phyloP scores from a whole-genome alignment of 2,329 filamentous ascomycete species.

The Cryphonectria parasitica region DNA sequence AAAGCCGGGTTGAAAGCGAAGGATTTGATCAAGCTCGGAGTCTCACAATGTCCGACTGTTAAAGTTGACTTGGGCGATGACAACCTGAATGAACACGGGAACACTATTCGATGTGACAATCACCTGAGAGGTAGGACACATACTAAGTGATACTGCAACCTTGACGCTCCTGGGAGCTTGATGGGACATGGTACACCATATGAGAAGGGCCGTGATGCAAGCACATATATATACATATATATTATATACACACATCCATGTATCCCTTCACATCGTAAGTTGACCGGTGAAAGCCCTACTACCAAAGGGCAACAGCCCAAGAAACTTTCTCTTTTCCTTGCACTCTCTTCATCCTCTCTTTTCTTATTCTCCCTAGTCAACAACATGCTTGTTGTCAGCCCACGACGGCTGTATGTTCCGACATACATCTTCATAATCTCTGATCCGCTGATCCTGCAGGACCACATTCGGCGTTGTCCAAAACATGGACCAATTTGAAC shows the following conservation, averaged over 20 bases:
- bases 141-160: not conserved
- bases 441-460: conserved; percentile 57
- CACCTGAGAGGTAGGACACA: not conserved
- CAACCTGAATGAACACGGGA: not conserved
- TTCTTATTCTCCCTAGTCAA: conserved; percentile 50
- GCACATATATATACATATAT: too few relatives aligned
- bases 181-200: not conserved
- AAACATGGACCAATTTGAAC: conserved; percentile 97
- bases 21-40: not conserved
- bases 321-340: not conserved
- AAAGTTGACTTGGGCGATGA: not conserved
- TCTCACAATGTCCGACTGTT: not conserved
- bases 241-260: too few relatives aligned
- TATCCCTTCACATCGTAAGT: not conserved
- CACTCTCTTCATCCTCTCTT: not conserved
- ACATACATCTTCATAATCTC: conserved; percentile 78
- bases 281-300: not conserved
- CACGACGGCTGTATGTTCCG: conserved; percentile 65
- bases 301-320: not conserved
- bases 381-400: conserved; percentile 61
- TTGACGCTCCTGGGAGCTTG: not conserved
- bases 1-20: not conserved
- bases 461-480: conserved; percentile 81
- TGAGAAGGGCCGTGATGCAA: not conserved
- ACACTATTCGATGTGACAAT: not conserved